Evolutionary conservation across 140 eudicot genomes (phyloP), one percentile per base, ranked within the genome.

Genomic region (Cichorium intybus): DNA sequence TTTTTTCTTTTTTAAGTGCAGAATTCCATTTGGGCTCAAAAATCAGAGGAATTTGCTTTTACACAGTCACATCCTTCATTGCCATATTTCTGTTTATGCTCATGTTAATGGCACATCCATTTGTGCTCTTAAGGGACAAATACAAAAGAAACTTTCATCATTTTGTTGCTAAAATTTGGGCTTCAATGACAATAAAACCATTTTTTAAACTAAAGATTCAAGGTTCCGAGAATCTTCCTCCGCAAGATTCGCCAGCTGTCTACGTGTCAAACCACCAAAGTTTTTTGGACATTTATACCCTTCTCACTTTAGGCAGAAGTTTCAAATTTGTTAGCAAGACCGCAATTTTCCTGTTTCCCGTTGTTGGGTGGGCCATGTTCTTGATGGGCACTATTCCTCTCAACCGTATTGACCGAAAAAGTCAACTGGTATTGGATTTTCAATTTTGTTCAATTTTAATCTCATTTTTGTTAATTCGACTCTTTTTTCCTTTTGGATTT

Each of bases 351-450:
- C 81, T 88, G 48, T 81, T 68, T 62, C 98, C 96, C 14, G 60
- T 92, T 61, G 77, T 92, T 34, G 98, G 98, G 34, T 92, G 98
- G 98, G 98, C 98, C 76, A 92, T 92, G 98, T 88, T 64, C 68
- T 77, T 88, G 16, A 46, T 92, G 76, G 98, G 98, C 35, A 72
- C 70, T 54, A 88, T 92, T 62, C 98, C 98, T 60, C 80, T 92
- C 35, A 81, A 81, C 84, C 96, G 98, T 60, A 92, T 80, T 91
- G 98, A 92, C 82, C 81, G 83, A 71, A 79, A 88, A 61, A 92
- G 98, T 69, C 98, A 92, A 17, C 9, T 92, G 96, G 98, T 92
- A 83, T 22, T 43, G 7, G 14, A 14, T 43, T 43, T 11, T 17
- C n/a, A n/a, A 1, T 0, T 62, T 60, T 29, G 52, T 52, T 11